These are phyloP conservation scores for Penicillium chermesinum DNA, from an alignment of 495 filamentous ascomycete genomes.

Conservation along the genomic window DNA sequence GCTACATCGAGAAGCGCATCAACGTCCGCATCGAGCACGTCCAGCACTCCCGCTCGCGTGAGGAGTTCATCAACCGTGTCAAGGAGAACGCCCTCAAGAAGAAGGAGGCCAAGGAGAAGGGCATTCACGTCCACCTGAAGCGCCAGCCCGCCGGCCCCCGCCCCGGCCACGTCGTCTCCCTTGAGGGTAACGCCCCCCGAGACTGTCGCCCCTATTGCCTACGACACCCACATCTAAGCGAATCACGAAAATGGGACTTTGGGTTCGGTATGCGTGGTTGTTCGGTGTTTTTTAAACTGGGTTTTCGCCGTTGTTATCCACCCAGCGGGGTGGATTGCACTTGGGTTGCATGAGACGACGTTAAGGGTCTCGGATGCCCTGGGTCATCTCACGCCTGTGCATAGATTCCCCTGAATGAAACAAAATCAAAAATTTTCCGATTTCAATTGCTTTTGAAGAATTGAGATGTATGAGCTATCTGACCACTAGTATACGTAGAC, in stretches of 20 bases:
- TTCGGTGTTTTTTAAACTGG: conserved; percentile 41
- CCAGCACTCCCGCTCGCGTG: conserved; percentile 83
- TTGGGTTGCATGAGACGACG: conserved; percentile 42
- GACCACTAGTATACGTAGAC: not conserved
- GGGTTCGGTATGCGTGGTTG: conserved; percentile 39
- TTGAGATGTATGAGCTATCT: not conserved
- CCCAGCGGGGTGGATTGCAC: conserved; percentile 26
- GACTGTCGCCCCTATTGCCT: conserved; percentile 84
- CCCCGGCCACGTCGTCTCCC: conserved; percentile 68
- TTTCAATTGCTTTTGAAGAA: too few relatives aligned
- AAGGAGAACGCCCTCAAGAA: conserved; percentile 91
- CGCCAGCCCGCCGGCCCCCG: conserved; percentile 77
- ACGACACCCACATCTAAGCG: conserved; percentile 96
- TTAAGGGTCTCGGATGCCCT: conserved; percentile 39
- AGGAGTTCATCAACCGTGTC: conserved; percentile 92
- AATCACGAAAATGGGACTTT: conserved; percentile 24
- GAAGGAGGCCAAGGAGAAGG: conserved; percentile 85
- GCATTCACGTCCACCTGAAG: conserved; percentile 83
- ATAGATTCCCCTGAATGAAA: conserved; percentile 52
- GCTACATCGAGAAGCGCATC: conserved; percentile 99
- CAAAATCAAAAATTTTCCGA: conserved; percentile 43
- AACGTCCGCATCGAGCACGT: conserved; percentile 98
- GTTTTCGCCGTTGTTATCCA: conserved; percentile 32
- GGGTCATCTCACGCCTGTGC: conserved; percentile 42
- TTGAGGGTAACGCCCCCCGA: conserved; percentile 77